Conservation (phyloP, 2,329 filamentous ascomycete genomes). For the Sclerotinia subarctica region DNA sequence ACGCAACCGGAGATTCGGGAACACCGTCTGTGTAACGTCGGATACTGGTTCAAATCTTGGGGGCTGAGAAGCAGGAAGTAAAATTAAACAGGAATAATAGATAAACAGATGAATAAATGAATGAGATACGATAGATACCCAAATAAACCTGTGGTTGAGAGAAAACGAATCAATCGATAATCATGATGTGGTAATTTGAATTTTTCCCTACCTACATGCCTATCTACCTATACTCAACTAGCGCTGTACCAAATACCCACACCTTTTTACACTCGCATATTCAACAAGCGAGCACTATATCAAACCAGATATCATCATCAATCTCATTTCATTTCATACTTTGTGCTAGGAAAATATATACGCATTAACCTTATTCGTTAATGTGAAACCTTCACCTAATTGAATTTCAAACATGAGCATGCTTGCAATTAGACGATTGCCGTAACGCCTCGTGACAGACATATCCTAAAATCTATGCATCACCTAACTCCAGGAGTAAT, state of each 20-base stretch:
- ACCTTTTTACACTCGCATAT: no score
- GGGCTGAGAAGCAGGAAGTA: not conserved
- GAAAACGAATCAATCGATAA: not conserved
- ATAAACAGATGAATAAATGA: no score
- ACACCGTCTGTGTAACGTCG: not conserved
- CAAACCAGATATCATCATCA: not conserved
- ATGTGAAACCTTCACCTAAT: not conserved
- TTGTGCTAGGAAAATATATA: not conserved
- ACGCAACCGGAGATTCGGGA: not conserved
- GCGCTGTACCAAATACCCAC: no score
- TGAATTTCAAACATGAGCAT: not conserved
- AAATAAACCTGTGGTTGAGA: no score
- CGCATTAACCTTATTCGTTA: not conserved
- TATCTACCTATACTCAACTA: no score
- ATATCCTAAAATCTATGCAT: conserved; percentile 12
- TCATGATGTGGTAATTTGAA: no score
- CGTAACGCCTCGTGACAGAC: conserved; percentile 17
- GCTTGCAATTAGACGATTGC: not conserved
- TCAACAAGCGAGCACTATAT: not conserved
- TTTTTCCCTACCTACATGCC: no score
- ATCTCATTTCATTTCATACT: no score
- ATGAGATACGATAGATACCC: not conserved
- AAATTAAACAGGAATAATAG: not conserved
- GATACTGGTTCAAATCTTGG: not conserved
- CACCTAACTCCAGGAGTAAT: conserved; percentile 8